phyloP scores from a whole-genome alignment of 805 yeast genomes.

The Cyberlindnera nakhonratchasimensis region DNA sequence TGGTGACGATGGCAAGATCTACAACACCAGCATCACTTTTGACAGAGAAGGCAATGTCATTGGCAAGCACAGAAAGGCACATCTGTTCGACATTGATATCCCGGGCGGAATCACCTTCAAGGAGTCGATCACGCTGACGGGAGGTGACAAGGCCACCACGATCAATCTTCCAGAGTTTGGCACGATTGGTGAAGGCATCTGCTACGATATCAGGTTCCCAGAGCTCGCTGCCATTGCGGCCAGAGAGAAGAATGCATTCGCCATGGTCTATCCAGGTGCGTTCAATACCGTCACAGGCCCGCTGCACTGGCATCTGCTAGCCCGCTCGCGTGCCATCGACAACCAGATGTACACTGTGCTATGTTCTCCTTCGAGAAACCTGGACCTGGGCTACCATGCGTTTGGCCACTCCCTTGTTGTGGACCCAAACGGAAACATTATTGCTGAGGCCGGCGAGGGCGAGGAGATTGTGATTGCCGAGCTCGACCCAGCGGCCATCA shows the following conservation, averaged over 20 bases:
- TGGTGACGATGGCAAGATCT: conserved; percentile 49
- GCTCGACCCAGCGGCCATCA: conserved; percentile 58
- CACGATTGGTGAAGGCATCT: conserved; percentile 79
- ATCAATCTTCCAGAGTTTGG: conserved; percentile 34
- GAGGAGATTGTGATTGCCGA: conserved; percentile 77
- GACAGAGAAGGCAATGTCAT: conserved; percentile 73
- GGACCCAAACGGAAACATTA: conserved; percentile 58
- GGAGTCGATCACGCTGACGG: conserved; percentile 74
- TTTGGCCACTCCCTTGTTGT: conserved; percentile 68
- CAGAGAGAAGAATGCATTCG: conserved; percentile 59
- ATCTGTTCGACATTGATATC: conserved; percentile 88
- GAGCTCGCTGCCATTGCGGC: conserved; percentile 74
- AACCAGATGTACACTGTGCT: conserved; percentile 69
- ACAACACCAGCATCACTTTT: conserved; percentile 77
- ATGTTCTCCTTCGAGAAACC: conserved; percentile 89
- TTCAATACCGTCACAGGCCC: conserved; percentile 88
- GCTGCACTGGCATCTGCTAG: conserved; percentile 75
- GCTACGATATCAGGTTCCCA: conserved; percentile 82
- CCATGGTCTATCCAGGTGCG: conserved; percentile 83
- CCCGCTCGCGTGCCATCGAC: conserved; percentile 71
- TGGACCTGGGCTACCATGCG: conserved; percentile 52
- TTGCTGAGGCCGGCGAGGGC: conserved; percentile 76
- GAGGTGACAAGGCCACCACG: conserved; percentile 82
- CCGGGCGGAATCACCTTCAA: conserved; percentile 90
- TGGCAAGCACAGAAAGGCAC: conserved; percentile 88